Conservation (phyloP, 2,329 filamentous ascomycete species). For the Leptographium radiaticola region DNA sequence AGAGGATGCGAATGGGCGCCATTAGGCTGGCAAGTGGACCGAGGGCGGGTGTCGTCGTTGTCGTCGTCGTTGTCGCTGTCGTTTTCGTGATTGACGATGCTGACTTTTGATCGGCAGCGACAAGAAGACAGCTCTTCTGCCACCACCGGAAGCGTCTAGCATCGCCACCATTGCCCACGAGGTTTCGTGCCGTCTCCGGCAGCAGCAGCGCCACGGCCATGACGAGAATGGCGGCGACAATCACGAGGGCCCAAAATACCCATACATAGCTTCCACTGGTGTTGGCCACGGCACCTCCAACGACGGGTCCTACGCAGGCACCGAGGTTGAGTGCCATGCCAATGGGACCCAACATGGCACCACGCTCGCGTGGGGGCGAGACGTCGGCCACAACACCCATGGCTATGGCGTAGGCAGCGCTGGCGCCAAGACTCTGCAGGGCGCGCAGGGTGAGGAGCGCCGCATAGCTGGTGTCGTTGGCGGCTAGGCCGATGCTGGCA, state of each 20-base stretch:
- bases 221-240: constrained; percentile 32
- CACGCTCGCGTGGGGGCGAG: constrained; percentile 49
- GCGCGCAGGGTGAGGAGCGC: constrained; percentile 44
- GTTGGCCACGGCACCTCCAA: constrained; percentile 1
- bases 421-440: constrained; percentile 46
- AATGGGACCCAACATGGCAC: constrained; percentile 52
- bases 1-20: constrained; percentile 31
- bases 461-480: constrained; percentile 30
- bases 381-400: constrained; percentile 51
- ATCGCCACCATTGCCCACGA: constrained; percentile 27
- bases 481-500: constrained; percentile 40
- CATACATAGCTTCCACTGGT: constrained; percentile 44
- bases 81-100: background rate
- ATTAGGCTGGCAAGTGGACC: constrained; percentile 31
- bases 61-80: no score
- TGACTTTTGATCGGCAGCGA: constrained; percentile 4
- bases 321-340: constrained; percentile 39
- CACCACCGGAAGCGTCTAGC: constrained; percentile 28
- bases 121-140: constrained; percentile 19
- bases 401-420: constrained; percentile 40
- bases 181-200: constrained; percentile 38
- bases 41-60: constrained; percentile 14
- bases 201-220: constrained; percentile 32
- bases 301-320: constrained; percentile 7
- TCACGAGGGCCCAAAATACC: constrained; percentile 50